These are phyloP conservation scores for Parietaria judaica DNA, from an alignment of 306 rosid genomes.

Conservation along the genomic window DNA sequence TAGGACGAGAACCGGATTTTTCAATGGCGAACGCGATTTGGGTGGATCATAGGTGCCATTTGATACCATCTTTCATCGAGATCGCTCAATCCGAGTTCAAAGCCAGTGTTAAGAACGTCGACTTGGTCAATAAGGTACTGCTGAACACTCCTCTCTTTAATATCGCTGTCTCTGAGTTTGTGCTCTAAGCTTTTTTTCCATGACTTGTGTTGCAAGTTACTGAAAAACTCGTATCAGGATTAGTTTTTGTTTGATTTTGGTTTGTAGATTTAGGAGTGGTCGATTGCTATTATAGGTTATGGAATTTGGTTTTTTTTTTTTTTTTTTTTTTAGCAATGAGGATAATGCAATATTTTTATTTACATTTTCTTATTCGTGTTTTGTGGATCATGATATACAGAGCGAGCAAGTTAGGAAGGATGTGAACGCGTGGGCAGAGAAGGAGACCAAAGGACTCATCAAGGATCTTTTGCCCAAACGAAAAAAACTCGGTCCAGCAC, in stretches of 20 bases:
- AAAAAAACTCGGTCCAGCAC: neutral
- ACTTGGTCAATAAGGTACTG: neutral
- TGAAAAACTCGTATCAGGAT: no score
- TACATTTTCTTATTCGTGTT: no score
- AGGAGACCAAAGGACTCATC: slow-evolving; percentile 13
- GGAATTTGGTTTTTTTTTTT: neutral
- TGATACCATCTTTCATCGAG: neutral
- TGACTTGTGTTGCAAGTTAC: no score
- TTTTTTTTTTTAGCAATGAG: no score
- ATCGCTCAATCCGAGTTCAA: neutral
- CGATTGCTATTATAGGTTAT: no score
- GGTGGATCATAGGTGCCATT: neutral
- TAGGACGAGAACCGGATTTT: neutral
- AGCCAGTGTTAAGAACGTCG: neutral
- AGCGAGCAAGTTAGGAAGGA: neutral
- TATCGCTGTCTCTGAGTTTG: no score
- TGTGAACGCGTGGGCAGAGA: slow-evolving; percentile 7
- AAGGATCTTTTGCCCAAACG: neutral
- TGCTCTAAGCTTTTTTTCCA: neutral
- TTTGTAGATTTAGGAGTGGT: no score
- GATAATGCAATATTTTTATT: no score
- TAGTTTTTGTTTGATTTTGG: no score
- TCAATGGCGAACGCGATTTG: neutral
- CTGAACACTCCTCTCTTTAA: no score
- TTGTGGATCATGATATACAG: neutral